These are phyloP conservation scores for Chrysanthemum makinoi DNA, from an alignment of 129 eudicot genomes.

Conservation along the genomic window DNA sequence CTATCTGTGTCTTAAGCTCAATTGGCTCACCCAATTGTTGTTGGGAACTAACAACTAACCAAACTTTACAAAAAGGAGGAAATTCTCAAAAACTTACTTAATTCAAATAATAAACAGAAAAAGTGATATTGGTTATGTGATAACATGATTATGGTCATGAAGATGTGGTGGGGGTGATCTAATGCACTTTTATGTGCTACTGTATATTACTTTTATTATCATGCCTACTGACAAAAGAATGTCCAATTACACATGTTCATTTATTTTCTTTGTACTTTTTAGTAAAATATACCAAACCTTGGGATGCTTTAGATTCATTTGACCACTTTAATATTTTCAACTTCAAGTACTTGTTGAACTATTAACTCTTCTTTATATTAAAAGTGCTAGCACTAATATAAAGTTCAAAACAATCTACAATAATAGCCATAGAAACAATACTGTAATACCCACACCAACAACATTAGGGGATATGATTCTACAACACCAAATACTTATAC, in stretches of 20 bases:
- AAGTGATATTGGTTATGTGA: conserved; percentile 6
- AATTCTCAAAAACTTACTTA: not conserved
- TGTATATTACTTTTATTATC: not conserved
- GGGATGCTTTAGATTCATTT: conserved; percentile 14
- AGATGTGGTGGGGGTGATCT: conserved; percentile 21
- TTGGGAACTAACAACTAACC: not conserved
- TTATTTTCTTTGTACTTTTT: conserved; percentile 22
- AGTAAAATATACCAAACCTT: conserved; percentile 19
- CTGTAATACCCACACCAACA: no score
- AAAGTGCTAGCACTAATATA: not conserved
- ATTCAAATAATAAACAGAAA: not conserved
- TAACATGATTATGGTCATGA: conserved; percentile 16
- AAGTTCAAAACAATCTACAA: not conserved
- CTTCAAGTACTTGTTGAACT: not conserved
- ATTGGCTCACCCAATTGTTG: not conserved
- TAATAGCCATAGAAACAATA: no score
- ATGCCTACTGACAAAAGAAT: conserved; percentile 16
- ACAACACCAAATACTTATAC: no score
- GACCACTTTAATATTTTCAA: conserved; percentile 16
- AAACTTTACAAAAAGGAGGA: not conserved
- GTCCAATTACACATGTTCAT: conserved; percentile 17
- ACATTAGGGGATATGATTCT: no score
- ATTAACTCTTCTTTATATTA: not conserved
- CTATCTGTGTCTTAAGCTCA: not conserved
- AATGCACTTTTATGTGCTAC: conserved; percentile 14